phyloP scores from a whole-genome alignment of 2,329 filamentous ascomycete species.

The Aureobasidium melanogenum region DNA sequence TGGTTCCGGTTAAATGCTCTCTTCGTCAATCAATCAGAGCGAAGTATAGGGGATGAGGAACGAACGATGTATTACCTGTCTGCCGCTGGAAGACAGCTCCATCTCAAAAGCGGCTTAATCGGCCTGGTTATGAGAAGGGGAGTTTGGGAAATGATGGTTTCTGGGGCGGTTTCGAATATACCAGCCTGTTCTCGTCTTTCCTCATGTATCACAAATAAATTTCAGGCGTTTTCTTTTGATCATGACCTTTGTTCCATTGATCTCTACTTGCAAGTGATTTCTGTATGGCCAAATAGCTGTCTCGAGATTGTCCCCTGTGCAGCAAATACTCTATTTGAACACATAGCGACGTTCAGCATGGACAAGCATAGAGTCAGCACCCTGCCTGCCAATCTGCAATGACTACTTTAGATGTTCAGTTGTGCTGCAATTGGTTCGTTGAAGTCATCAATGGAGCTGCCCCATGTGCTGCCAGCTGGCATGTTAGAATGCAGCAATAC shows the following conservation, averaged over 20 bases:
- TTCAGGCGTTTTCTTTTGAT: constrained; percentile 13
- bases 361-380: neutral
- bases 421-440: neutral
- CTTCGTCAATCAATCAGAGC: constrained; percentile 4
- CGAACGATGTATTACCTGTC: constrained; percentile 9
- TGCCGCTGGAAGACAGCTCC: constrained; percentile 10
- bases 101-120: constrained; percentile 11
- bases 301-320: neutral
- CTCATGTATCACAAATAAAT: constrained; percentile 15
- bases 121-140: constrained; percentile 9
- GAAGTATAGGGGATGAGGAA: constrained; percentile 6
- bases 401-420: too few relatives aligned
- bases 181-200: constrained; percentile 12
- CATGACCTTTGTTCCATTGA: constrained; percentile 1
- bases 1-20: constrained; percentile 33
- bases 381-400: too few relatives aligned
- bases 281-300: neutral
- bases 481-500: neutral
- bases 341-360: neutral
- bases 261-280: neutral
- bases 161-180: constrained; percentile 17
- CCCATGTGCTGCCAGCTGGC: neutral
- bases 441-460: neutral
- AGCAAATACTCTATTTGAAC: neutral
- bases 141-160: constrained; percentile 20